A percentile compares a stretch with the other conserved stretches of the same genome.
These are phyloP conservation scores for Diaporthe humulicola DNA, from an alignment of 2,329 filamentous ascomycete genomes.

Conservation along the genomic window DNA sequence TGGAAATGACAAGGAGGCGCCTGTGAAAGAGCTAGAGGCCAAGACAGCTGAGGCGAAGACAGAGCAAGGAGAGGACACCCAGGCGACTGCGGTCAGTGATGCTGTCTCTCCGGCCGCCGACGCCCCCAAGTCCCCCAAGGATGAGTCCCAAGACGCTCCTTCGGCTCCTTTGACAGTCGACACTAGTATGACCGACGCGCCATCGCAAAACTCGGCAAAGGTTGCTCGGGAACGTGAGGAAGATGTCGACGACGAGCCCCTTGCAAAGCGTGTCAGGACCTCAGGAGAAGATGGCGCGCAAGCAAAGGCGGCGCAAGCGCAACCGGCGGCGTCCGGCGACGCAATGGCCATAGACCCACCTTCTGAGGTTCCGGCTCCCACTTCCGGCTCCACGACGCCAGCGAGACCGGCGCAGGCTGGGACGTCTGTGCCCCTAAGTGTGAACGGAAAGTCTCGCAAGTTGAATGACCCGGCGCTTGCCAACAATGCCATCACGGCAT, in stretches of 20 bases:
- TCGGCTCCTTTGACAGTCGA: constrained; percentile 49
- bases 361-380: constrained; percentile 45
- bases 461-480: constrained; percentile 60
- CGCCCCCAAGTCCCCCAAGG: constrained; percentile 56
- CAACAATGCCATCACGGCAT: constrained; percentile 66
- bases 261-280: constrained; percentile 85
- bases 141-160: constrained; percentile 50
- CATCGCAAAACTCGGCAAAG: constrained; percentile 64
- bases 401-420: constrained; percentile 47
- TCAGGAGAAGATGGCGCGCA: constrained; percentile 47
- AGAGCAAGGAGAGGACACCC: constrained; percentile 42
- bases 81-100: constrained; percentile 48
- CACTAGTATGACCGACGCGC: constrained; percentile 57
- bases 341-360: constrained; percentile 47
- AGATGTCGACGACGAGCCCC: constrained; percentile 75
- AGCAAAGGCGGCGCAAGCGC: constrained; percentile 58
- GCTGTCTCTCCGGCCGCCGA: constrained; percentile 52
- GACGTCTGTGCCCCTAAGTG: constrained; percentile 48
- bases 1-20: neutral
- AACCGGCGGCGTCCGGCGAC: constrained; percentile 50
- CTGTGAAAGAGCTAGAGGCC: neutral
- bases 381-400: constrained; percentile 45
- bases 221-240: constrained; percentile 82
- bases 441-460: constrained; percentile 47
- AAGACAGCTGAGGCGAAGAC: neutral